A percentile compares a stretch with the other conserved stretches of the same genome.
Conservation (phyloP, 495 filamentous ascomycete species). For the Pseudoneurospora amorphoporcata region DNA sequence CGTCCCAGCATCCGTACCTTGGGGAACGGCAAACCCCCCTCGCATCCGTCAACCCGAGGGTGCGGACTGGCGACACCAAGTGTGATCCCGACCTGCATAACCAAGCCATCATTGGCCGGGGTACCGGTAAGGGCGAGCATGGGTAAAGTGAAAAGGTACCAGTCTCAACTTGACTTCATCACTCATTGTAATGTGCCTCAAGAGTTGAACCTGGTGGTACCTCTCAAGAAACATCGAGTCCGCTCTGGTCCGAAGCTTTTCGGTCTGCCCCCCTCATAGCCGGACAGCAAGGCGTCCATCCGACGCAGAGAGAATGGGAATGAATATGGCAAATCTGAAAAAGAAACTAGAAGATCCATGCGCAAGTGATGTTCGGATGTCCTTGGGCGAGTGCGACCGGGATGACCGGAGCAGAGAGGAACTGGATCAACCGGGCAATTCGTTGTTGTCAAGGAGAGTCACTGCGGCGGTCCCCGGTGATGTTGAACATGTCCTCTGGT, state of each 20-base stretch:
- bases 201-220: not conserved
- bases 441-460: not conserved
- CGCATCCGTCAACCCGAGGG: not conserved
- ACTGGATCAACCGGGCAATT: not conserved
- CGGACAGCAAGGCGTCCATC: not conserved
- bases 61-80: not conserved
- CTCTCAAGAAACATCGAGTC: not conserved
- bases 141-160: not conserved
- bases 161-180: not conserved
- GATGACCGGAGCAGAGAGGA: not conserved
- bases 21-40: not conserved
- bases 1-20: not conserved
- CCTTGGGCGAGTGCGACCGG: not conserved
- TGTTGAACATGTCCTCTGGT: not conserved
- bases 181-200: not conserved
- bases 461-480: not conserved
- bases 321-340: not conserved
- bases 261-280: not conserved
- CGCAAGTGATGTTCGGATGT: not conserved
- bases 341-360: not conserved
- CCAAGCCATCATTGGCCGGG: not conserved
- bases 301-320: not conserved
- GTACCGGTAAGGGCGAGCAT: not conserved
- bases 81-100: not conserved
- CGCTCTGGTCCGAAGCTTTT: not conserved